Percentiles rank a stretch among this genome's conserved stretches.
Evolutionary conservation across 257 asterid species (phyloP).

Genomic region (Solanum bukasovii): DNA sequence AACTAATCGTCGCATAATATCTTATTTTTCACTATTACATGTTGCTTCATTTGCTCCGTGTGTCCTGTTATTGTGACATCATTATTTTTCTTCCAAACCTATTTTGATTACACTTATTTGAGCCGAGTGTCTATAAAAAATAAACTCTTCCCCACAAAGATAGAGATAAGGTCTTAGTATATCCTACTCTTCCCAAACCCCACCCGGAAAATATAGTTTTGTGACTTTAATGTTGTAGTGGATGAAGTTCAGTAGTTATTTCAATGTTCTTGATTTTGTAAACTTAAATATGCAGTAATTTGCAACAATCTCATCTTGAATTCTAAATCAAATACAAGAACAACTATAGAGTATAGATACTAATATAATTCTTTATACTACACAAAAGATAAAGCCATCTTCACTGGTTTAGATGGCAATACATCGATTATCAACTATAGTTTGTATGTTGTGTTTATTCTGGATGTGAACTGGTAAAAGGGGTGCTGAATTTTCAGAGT

Average conservation of each 20-base stretch:
- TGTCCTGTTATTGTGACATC: background rate
- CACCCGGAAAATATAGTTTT: too few species aligned
- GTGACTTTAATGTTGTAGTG: background rate
- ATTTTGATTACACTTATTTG: too few species aligned
- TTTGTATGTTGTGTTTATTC: background rate
- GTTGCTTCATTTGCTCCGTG: background rate
- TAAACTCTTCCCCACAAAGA: background rate
- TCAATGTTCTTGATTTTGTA: background rate
- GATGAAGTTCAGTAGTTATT: background rate
- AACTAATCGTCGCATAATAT: background rate
- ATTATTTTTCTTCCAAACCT: background rate
- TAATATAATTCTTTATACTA: background rate
- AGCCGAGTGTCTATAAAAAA: background rate
- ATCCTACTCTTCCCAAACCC: background rate
- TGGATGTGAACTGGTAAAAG: background rate
- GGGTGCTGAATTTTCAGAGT: background rate
- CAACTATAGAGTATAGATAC: background rate
- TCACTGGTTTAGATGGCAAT: background rate
- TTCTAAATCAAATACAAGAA: background rate
- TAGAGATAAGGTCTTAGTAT: background rate
- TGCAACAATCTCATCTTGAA: background rate
- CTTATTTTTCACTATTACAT: background rate
- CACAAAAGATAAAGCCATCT: background rate
- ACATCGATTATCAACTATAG: background rate
- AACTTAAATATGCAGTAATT: background rate